Evolutionary conservation across 768 basidiomycete genomes (phyloP).

Genomic region (Lentinula sp.): DNA sequence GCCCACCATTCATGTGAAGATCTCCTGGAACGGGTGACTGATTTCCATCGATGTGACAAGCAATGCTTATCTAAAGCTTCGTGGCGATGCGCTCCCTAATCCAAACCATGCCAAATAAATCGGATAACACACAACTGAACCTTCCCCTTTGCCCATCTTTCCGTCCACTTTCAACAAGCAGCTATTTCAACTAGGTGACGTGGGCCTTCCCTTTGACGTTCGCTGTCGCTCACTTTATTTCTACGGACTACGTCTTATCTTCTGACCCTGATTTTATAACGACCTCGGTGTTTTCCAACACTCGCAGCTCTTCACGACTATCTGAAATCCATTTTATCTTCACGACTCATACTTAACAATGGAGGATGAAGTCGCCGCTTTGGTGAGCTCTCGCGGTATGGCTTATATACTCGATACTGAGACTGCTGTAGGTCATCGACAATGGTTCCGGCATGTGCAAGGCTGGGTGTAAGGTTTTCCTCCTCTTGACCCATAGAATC

Average conservation of each 20-base stretch:
- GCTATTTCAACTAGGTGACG: neutral
- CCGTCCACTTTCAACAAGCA: neutral
- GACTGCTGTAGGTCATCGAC: conserved; percentile 46
- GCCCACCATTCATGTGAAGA: no score
- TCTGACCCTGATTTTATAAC: no score
- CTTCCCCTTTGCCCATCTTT: conserved; percentile 1
- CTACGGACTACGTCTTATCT: no score
- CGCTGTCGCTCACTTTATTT: neutral
- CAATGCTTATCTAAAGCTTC: neutral
- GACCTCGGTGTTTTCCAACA: neutral
- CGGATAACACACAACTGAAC: neutral
- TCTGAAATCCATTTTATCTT: neutral
- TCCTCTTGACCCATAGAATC: neutral
- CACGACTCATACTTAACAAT: conserved; percentile 14
- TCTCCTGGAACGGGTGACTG: no score
- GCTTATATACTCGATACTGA: neutral
- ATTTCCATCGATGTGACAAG: neutral
- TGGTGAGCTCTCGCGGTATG: conserved; percentile 9
- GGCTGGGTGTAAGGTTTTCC: conserved; percentile 58
- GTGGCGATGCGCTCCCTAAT: neutral
- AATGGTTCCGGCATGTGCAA: conserved; percentile 87
- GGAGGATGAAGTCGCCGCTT: conserved; percentile 23
- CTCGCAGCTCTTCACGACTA: conserved; percentile 2
- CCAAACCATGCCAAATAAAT: neutral
- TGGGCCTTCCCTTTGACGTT: neutral